A percentile compares a stretch with the other conserved stretches of the same genome.
Evolutionary conservation across 2,329 filamentous ascomycete species (phyloP).

Genomic region (Nannizzia gypsea): DNA sequence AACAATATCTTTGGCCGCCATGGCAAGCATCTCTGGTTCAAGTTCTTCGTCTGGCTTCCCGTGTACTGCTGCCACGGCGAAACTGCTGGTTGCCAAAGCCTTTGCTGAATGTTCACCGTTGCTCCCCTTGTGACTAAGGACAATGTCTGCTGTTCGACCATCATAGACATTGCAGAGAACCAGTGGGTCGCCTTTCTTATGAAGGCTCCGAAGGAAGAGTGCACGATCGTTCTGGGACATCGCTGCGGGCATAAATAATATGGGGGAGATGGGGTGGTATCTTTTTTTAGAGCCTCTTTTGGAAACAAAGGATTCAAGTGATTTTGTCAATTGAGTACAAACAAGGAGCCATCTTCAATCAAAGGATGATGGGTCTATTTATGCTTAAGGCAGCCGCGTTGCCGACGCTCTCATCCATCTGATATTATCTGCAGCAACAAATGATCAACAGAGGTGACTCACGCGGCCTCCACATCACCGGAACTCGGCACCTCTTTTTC

Average conservation of each 20-base stretch:
- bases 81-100: slow-evolving; percentile 36
- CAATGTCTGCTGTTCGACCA: slow-evolving; percentile 34
- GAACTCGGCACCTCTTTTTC: background rate
- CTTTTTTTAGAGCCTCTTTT: background rate
- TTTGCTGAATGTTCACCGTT: slow-evolving; percentile 24
- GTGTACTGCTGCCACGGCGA: slow-evolving; percentile 33
- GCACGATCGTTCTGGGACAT: slow-evolving; percentile 14
- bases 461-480: background rate
- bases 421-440: background rate
- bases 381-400: background rate
- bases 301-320: too few relatives aligned
- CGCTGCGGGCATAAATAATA: too few relatives aligned
- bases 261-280: background rate
- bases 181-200: slow-evolving; percentile 40
- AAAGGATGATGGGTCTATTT: background rate
- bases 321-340: background rate
- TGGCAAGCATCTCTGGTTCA: slow-evolving; percentile 39
- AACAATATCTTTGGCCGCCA: slow-evolving; percentile 34
- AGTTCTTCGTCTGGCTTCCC: slow-evolving; percentile 39
- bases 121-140: slow-evolving; percentile 23
- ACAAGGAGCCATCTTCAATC: background rate
- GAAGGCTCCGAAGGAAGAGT: slow-evolving; percentile 32
- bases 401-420: background rate
- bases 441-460: background rate
- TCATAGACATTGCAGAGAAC: slow-evolving; percentile 47